Evolutionary conservation across 2,329 filamentous ascomycete genomes (phyloP).

Genomic region (Calonectria leucothoes): DNA sequence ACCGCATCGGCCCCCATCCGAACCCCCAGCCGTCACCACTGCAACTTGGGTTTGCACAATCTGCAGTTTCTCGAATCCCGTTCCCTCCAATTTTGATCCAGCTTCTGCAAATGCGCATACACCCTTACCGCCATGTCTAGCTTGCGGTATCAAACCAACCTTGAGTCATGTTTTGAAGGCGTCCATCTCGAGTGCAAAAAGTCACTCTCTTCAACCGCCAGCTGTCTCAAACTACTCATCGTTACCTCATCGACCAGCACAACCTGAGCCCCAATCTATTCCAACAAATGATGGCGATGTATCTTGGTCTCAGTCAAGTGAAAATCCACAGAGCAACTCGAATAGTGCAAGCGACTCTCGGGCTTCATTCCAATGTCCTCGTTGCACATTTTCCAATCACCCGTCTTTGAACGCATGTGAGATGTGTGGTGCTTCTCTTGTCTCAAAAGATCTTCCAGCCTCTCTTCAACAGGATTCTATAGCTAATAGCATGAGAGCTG

Average conservation of each 20-base stretch:
- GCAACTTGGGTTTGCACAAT: conserved; percentile 97
- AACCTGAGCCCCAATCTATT: conserved; percentile 22
- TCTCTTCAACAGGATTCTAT: conserved; percentile 48
- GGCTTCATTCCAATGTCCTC: conserved; percentile 74
- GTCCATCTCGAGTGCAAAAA: conserved; percentile 79
- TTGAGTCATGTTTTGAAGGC: conserved; percentile 87
- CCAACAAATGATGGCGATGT: conserved; percentile 20
- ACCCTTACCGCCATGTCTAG: conserved; percentile 85
- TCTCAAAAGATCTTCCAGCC: conserved; percentile 61
- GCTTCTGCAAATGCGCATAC: conserved; percentile 82
- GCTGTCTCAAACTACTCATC: conserved; percentile 32
- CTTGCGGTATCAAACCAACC: conserved; percentile 93
- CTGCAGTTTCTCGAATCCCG: conserved; percentile 92
- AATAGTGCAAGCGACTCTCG: conserved; percentile 22
- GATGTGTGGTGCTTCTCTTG: conserved; percentile 85
- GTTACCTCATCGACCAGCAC: conserved; percentile 45
- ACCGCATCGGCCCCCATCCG: conserved; percentile 51
- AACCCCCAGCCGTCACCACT: conserved; percentile 61
- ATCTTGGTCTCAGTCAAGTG: background rate
- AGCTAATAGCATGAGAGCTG: conserved; percentile 61
- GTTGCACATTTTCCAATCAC: conserved; percentile 95
- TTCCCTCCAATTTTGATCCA: conserved; percentile 94
- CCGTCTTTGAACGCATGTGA: conserved; percentile 88
- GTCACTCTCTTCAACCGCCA: conserved; percentile 51
- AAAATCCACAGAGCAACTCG: background rate